Evolutionary conservation across 805 yeast species (phyloP).

Genomic region (Scheffersomyces amazonensis): DNA sequence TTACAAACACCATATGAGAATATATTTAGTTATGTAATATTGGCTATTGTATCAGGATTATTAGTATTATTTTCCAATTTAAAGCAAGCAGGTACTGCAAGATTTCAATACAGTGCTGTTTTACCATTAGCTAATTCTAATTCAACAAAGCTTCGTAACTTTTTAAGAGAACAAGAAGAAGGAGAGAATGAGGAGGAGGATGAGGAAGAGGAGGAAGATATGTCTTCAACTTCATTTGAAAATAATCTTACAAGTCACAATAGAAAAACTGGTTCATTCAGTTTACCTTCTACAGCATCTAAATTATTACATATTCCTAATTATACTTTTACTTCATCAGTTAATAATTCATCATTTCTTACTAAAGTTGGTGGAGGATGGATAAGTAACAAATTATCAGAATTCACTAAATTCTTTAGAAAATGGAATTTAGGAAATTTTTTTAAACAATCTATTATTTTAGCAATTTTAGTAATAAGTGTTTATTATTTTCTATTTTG

Average conservation of each 20-base stretch:
- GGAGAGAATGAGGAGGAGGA: conserved; percentile 1
- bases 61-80: conserved; percentile 27
- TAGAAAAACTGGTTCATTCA: background rate
- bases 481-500: conserved; percentile 22
- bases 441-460: conserved; percentile 15
- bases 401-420: conserved; percentile 7
- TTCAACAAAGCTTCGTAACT: conserved; percentile 23
- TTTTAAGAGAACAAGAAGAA: conserved; percentile 28
- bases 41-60: conserved; percentile 31
- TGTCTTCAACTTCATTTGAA: background rate
- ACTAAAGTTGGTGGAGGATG: too few species aligned
- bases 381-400: conserved; percentile 3
- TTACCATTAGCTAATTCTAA: conserved; percentile 17
- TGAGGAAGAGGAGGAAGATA: conserved; percentile 13
- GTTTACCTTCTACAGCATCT: conserved; percentile 1
- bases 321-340: conserved; percentile 20
- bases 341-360: background rate
- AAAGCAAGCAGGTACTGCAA: conserved; percentile 18
- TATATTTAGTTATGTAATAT: conserved; percentile 31
- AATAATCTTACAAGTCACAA: background rate
- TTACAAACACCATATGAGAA: conserved; percentile 46
- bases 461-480: conserved; percentile 15
- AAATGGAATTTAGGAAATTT: conserved; percentile 18
- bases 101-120: conserved; percentile 23
- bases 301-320: conserved; percentile 15